Base-by-base conservation (phyloP, 352 stramenopile species). In the Blastocystis sp. region DNA sequence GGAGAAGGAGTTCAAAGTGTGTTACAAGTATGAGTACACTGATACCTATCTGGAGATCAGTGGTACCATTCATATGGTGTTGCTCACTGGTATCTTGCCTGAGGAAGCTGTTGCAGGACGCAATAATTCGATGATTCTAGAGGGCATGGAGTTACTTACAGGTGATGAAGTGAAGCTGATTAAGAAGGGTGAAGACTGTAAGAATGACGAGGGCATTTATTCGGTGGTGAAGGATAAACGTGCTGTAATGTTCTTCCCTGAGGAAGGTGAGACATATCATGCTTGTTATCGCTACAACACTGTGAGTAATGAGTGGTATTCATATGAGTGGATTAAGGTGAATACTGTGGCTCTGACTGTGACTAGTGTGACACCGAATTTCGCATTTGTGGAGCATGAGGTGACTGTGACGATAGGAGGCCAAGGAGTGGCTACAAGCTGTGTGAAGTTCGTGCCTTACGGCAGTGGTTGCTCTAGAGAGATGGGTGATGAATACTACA, bases 401-500 rank as follows among this genome's bases (percentile, higher is more conserved):
- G 46, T 49, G 21, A 46, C n/a, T 16, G 11, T 83, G 71, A 83
- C 16, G 6, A 21, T 83, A 49, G 27, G 5, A 16, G 71, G 71
- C 35, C 7, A 51, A 56, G 71, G 71, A 27, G 43, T 83, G 71
- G 51, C 58, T 52, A 65, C 49, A 0, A 54, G 71, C 49, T 83
- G 71, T 56, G 51, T 83, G 71, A 83, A 83, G 49, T 83, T 83
- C 49, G 71, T 83, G 71, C 51, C 71, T 27, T 49, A 49, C 21
- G 71, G 54, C 7, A 21, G 29, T 32, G 5, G 3, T 4, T 83
- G 71, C 49, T 37, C 24, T 27, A 27, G 35, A n/a, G 49, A 49
- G 7, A 14, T 52, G 49, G 4, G 0, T 16, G 37, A 77, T 4
- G 19, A 75, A 32, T 16, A 27, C 12, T 19, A 54, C 1, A 46